A percentile compares a stretch with the other conserved stretches of the same genome.
phyloP scores from a whole-genome alignment of 805 yeast genomes.

The Teunomyces cretensis region DNA sequence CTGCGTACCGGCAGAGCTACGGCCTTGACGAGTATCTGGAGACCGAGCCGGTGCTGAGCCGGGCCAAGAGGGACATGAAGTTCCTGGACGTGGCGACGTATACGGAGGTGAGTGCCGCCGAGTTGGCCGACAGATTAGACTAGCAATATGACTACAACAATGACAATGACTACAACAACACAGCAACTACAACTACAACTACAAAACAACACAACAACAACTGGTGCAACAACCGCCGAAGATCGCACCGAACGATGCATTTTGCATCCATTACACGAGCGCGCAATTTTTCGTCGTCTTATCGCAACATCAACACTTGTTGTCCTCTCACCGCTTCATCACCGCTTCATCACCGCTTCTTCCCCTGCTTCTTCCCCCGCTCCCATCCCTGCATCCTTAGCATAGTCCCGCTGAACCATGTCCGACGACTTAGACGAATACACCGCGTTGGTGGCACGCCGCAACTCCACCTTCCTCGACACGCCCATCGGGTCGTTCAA shows the following conservation, averaged over 20 bases:
- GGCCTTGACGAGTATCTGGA: constrained; percentile 14
- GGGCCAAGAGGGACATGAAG: constrained; percentile 11
- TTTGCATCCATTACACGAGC: too few species aligned
- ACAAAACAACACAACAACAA: too few species aligned
- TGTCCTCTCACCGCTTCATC: too few species aligned
- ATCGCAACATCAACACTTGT: too few species aligned
- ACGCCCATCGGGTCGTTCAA: constrained; percentile 16
- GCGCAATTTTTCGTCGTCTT: not conserved
- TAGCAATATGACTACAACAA: too few species aligned
- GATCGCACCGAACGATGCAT: too few species aligned
- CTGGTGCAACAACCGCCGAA: too few species aligned
- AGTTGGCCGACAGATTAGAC: too few species aligned
- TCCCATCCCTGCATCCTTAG: not conserved
- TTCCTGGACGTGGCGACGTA: constrained; percentile 11
- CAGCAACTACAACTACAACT: too few species aligned
- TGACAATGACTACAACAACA: too few species aligned
- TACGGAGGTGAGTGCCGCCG: not conserved
- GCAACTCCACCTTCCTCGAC: constrained; percentile 11
- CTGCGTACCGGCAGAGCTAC: constrained; percentile 14
- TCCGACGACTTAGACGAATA: constrained; percentile 9
- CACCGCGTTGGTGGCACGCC: constrained; percentile 7
- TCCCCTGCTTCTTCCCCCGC: too few species aligned
- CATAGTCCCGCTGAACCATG: too few species aligned
- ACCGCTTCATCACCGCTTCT: not conserved
- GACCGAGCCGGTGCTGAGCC: constrained; percentile 1